Base-by-base conservation (phyloP, 2,329 filamentous ascomycete species). In the Penicillium expansum region DNA sequence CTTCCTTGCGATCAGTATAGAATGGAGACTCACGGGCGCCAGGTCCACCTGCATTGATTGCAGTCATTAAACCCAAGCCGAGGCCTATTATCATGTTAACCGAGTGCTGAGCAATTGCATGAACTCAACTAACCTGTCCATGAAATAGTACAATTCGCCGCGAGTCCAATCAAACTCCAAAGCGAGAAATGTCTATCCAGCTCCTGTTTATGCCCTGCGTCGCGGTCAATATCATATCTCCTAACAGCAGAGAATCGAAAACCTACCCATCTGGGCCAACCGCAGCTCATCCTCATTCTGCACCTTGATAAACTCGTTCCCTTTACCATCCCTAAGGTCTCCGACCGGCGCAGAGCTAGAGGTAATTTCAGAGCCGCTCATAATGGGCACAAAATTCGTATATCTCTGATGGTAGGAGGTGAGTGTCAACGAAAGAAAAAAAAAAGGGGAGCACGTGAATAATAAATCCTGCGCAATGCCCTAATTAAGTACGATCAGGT, bases 131-230 rank as follows among this genome's bases (percentile, higher is more conserved):
- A 32, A 59, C 77, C 78, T 5, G 77, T 79, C 78, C 78, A 81
- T 0, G 79, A 80, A 41, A 80, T 80, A 14, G 79, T 80, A n/a
- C 77, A 77, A 7, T 78, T 79, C 6, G 79, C 79, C 1, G 79
- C 79, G 11, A 81, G 71, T 5, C 79, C 79, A 55, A 81, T 78
- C 30, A 81, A 70, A 45, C 77, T 79, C 62, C 79, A 73, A 14
- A 76, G 74, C 20, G 74, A 77, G 58, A 81, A 81, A 61, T 80
- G 77, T 14, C 79, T 72, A 53, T 79, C 74, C 18, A 81, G 67
- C 60, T 81, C 78, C 59, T 81, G 79, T n/a, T 72, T 76, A 59
- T 81, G 79, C 11, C 79, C 79, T 75, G 20, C 16, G 4, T 1
- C 16, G 41, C 18, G 14, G n/a, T 59, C 13, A 62, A 48, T 9